Evolutionary conservation across 768 basidiomycete species (phyloP), one percentile per base, ranked within the genome.

Genomic region (Collybia mongolica): DNA sequence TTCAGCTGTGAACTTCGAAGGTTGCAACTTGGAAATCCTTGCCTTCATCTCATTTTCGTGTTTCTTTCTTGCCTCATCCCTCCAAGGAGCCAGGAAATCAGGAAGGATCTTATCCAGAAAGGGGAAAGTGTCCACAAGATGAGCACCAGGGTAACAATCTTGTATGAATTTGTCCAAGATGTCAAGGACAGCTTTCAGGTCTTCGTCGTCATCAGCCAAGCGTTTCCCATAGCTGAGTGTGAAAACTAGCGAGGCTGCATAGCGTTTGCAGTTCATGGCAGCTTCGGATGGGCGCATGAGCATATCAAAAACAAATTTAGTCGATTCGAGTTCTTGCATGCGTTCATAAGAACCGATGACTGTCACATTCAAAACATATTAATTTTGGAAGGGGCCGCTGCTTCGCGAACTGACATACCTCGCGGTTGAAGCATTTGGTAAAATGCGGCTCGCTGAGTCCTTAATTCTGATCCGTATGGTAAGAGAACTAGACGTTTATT

Each of bases 101-200:
- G 55, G 55, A 3, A 56, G 44, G 38, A 40, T 19, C 23, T 40
- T 35, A 19, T 56, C 55, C 38, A 56, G 36, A 28, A 56, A 7
- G 6, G 55, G 55, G 32, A 56, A 53, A 2, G 39, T 53, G 35
- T 56, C 55, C 6, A 56, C 55, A 2, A 53, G 40, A 38, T 56
- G 51, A 0, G 48, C 44, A 5, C 51, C 54, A 28, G 62, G 62
- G 51, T 56, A 52, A 29, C 51, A 58, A 40, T 65, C 58, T 7
- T 45, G 29, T 23, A 62, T 50, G 48, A 66, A 65, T 36, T 56
- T 57, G 7, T 58, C 55, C 26, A 66, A 46, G 2, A 66, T 55
- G 19, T 28, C 22, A 7, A 57, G 41, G 17, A 66, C 51, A 3
- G 51, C 49, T 24, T 37, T 39, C 7, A 65, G 55, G 39, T 66